A percentile compares a stretch with the other conserved stretches of the same genome.
These are phyloP conservation scores for Byssochlamys sp. DNA, from an alignment of 2,329 filamentous ascomycete species.

Conservation along the genomic window DNA sequence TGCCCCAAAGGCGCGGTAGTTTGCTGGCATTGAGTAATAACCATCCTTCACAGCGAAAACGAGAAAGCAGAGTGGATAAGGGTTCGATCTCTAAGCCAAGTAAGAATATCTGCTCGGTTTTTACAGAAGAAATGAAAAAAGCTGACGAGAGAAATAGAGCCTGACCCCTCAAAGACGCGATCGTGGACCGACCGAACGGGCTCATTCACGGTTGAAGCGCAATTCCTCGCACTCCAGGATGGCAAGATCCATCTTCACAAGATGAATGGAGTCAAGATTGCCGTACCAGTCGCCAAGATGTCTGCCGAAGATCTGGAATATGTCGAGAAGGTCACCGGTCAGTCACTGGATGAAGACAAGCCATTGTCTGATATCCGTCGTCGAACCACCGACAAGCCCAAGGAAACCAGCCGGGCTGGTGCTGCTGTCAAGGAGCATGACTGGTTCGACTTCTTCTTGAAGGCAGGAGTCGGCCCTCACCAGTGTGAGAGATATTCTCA, in stretches of 20 bases:
- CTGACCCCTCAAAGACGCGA: slow-evolving; percentile 70
- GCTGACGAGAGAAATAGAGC: slow-evolving; percentile 46
- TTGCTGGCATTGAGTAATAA: slow-evolving; percentile 59
- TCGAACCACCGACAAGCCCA: slow-evolving; percentile 43
- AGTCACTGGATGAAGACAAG: slow-evolving; percentile 84
- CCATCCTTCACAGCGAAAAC: slow-evolving; percentile 62
- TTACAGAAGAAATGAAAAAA: neutral
- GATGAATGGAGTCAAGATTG: slow-evolving; percentile 95
- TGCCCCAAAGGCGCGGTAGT: slow-evolving; percentile 72
- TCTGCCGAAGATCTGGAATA: slow-evolving; percentile 89
- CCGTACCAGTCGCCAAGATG: slow-evolving; percentile 92
- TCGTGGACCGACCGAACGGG: slow-evolving; percentile 93
- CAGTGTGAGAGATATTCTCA: slow-evolving; percentile 90
- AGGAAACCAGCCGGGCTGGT: slow-evolving; percentile 32
- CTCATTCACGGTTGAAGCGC: slow-evolving; percentile 92
- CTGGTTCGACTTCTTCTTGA: slow-evolving; percentile 97
- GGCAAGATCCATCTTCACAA: slow-evolving; percentile 98
- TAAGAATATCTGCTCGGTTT: slow-evolving; percentile 36
- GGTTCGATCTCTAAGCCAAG: slow-evolving; percentile 58
- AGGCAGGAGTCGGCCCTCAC: slow-evolving; percentile 81
- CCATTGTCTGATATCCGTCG: slow-evolving; percentile 72
- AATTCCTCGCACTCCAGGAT: slow-evolving; percentile 88
- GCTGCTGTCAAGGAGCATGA: slow-evolving; percentile 60
- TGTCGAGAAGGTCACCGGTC: slow-evolving; percentile 76
- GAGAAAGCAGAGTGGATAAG: slow-evolving; percentile 57